Conservation (phyloP, 345 rosid genomes). For the Rhizophora apiculata region DNA sequence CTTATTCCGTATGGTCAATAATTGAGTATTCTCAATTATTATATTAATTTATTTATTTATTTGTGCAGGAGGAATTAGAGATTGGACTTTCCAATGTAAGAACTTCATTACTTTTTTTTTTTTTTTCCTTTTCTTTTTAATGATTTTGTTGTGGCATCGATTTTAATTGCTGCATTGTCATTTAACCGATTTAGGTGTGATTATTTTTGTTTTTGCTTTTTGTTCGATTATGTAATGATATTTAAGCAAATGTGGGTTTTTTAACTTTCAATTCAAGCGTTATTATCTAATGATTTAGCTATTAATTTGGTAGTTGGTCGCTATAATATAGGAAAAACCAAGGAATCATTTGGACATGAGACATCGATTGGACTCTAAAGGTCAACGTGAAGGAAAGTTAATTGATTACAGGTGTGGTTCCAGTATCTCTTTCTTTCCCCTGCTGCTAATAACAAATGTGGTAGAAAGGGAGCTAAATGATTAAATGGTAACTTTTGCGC, state of each 20-base stretch:
- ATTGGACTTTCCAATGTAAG: slow-evolving; percentile 69
- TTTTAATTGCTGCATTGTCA: too few species aligned
- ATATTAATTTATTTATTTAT: too few species aligned
- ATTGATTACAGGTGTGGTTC: slow-evolving; percentile 74
- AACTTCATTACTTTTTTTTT: neutral
- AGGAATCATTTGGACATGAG: slow-evolving; percentile 95
- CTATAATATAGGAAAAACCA: slow-evolving; percentile 60
- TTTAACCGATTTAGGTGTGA: too few species aligned
- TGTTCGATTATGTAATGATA: neutral
- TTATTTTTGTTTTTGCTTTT: neutral
- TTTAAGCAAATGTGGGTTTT: too few species aligned
- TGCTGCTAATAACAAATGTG: neutral
- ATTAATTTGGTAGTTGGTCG: neutral
- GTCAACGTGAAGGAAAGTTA: slow-evolving; percentile 87
- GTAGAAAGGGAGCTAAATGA: neutral
- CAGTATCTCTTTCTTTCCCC: slow-evolving; percentile 2
- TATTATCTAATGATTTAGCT: too few species aligned
- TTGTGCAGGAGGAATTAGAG: slow-evolving; percentile 76
- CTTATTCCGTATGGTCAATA: too few species aligned
- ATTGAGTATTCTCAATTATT: too few species aligned
- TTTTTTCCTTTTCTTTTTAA: neutral
- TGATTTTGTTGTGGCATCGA: too few species aligned
- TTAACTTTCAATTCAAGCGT: neutral
- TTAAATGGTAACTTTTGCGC: too few species aligned
- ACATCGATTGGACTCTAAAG: slow-evolving; percentile 80